Base-by-base conservation (phyloP, 805 yeast species). In the Huiozyma naganishii region DNA sequence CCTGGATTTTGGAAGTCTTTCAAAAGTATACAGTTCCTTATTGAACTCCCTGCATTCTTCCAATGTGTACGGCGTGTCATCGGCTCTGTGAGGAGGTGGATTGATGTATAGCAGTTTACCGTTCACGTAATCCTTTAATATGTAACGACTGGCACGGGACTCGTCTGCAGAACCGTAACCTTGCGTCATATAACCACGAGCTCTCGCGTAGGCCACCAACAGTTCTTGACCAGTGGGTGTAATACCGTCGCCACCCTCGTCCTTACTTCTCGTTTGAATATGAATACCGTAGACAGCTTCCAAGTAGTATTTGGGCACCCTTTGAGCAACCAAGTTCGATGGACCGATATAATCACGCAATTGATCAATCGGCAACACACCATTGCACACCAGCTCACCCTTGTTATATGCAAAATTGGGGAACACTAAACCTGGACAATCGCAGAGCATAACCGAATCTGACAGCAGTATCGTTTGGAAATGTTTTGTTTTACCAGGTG, bases 401-500 rank as follows among this genome's bases (percentile, higher is more conserved):
- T 88, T 89, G 27, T 96, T 85, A 61, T 84, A 85, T 6, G 97
- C 97, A 61, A 92, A 92, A 58, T 90, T 92, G 27, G 99, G 98
- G 71, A 92, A 92, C 12, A 92, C 99, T 48, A 92, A 72, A 74
- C 99, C 99, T 2, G 99, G 99, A 71, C 99, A 92, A 72, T 92
- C 99, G 67, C 97, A 92, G 42, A 92, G 71, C 52, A 88, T 73
- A 2, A 92, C 92, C 33, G 82, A 73, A 42, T 83, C 84, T 1
- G 95, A 78, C 38, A 92, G 72, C 58, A 78, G 76, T 48, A 92
- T 89, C 1, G 99, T 92, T 70, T 92, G 99, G 73, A 92, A 92
- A 72, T 92, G 99, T 63, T 92, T 92, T 10, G 99, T 92, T 62
- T 92, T 92, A 69, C 99, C 99, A 10, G 99, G 99, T 1, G 98